Evolutionary conservation across 2,329 filamentous ascomycete species (phyloP).

Genomic region (Myriangium duriaei): DNA sequence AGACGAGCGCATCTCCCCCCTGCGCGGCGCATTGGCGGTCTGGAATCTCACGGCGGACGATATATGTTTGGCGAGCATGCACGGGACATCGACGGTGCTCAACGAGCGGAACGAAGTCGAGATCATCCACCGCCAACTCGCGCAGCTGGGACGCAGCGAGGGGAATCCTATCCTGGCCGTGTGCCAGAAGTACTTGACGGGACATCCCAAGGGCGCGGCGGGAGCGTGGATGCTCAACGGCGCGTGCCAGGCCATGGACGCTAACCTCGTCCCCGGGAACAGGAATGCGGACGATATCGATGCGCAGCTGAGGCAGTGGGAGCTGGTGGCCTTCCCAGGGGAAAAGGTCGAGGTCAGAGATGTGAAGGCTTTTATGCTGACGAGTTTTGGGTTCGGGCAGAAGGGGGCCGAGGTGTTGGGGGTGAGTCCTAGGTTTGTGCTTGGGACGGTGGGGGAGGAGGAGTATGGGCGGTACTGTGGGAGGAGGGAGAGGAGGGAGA

Average conservation of each 20-base stretch:
- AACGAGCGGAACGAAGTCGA: conserved; percentile 99
- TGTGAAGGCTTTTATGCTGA: conserved; percentile 96
- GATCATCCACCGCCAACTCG: conserved; percentile 90
- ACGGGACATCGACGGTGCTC: conserved; percentile 94
- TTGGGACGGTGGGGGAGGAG: conserved; percentile 77
- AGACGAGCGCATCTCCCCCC: conserved; percentile 81
- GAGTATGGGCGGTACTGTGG: conserved; percentile 70
- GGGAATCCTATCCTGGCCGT: conserved; percentile 92
- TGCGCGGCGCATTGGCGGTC: conserved; percentile 88
- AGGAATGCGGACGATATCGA: conserved; percentile 97
- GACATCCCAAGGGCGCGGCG: conserved; percentile 96
- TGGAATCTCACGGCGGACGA: conserved; percentile 98
- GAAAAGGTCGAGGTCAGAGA: conserved; percentile 93
- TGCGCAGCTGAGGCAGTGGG: conserved; percentile 90
- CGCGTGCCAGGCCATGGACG: conserved; percentile 87
- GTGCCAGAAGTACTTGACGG: conserved; percentile 98
- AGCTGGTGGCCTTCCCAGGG: conserved; percentile 94
- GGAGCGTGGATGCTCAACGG: conserved; percentile 99
- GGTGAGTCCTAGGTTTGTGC: conserved; percentile 93
- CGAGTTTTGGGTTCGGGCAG: conserved; percentile 97
- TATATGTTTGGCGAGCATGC: conserved; percentile 89
- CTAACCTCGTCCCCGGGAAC: conserved; percentile 88
- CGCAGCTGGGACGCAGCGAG: conserved; percentile 87
- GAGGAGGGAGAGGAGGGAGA: conserved; percentile 87
- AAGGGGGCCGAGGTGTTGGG: conserved; percentile 97